These are phyloP conservation scores for Avena insularis DNA, from an alignment of 176 grass and related monocot genomes.

Conservation along the genomic window DNA sequence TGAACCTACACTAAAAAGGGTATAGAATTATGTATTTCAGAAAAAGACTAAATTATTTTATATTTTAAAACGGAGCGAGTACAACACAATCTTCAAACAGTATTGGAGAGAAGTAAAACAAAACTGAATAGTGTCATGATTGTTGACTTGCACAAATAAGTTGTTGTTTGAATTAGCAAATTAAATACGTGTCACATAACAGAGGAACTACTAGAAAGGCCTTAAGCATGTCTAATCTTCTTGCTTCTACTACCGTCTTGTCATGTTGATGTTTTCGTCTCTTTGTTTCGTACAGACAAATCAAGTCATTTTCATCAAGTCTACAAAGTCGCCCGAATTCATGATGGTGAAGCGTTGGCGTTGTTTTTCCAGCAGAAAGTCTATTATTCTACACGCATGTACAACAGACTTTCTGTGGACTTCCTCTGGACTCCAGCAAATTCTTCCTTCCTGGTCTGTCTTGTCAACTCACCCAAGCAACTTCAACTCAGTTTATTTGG, in stretches of 20 bases:
- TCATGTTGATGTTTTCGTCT: constrained; percentile 36
- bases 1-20: too few species aligned
- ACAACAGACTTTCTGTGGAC: neutral
- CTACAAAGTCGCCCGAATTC: neutral
- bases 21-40: too few species aligned
- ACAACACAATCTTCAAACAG: neutral
- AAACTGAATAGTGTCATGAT: neutral
- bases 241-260: constrained; percentile 26
- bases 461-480: constrained; percentile 16
- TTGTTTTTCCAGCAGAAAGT: constrained; percentile 11
- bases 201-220: constrained; percentile 36
- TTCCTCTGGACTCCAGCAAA: neutral
- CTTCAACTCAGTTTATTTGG: neutral
- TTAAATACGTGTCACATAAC: neutral
- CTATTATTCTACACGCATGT: constrained; percentile 10
- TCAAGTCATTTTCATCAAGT: constrained; percentile 42
- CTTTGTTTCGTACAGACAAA: constrained; percentile 10
- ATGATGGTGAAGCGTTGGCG: neutral
- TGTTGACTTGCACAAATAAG: neutral
- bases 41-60: too few species aligned
- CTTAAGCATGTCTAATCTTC: constrained; percentile 17
- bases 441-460: neutral
- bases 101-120: neutral
- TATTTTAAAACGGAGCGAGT: neutral
- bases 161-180: neutral